Evolutionary conservation across 768 basidiomycete species (phyloP).

Genomic region (Pulveroboletus sp.): DNA sequence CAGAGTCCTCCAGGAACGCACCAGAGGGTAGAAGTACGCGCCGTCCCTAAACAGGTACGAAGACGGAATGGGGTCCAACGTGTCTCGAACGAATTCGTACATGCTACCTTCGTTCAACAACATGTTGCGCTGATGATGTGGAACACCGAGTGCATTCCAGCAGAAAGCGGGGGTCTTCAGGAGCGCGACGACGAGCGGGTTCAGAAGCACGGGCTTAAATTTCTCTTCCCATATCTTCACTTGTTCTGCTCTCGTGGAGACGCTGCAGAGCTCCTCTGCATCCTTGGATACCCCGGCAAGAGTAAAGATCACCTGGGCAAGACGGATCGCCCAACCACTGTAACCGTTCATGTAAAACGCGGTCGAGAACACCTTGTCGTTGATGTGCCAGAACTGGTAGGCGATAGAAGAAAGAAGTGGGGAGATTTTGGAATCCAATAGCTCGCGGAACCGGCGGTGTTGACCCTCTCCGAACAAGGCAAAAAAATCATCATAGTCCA

Average conservation of each 20-base stretch:
- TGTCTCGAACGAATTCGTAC: conserved; percentile 49
- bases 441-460: conserved; percentile 52
- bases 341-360: conserved; percentile 70
- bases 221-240: conserved; percentile 56
- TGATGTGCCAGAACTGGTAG: conserved; percentile 73
- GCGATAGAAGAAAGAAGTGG: conserved; percentile 67
- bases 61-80: conserved; percentile 45
- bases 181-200: conserved; percentile 48
- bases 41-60: conserved; percentile 53
- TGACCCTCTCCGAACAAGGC: conserved; percentile 62
- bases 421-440: conserved; percentile 57
- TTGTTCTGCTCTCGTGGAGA: conserved; percentile 53
- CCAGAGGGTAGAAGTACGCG: conserved; percentile 62
- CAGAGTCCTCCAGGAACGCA: conserved; percentile 19
- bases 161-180: conserved; percentile 47
- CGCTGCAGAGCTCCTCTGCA: conserved; percentile 51
- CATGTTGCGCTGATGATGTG: conserved; percentile 61
- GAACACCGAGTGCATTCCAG: conserved; percentile 80
- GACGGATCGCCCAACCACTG: conserved; percentile 60
- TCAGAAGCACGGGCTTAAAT: conserved; percentile 57
- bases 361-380: conserved; percentile 42
- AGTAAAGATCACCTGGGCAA: conserved; percentile 53
- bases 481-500: conserved; percentile 60
- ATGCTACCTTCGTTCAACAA: conserved; percentile 46
- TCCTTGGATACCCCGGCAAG: conserved; percentile 55